These are phyloP conservation scores for Solanum hybrid DNA, from an alignment of 305 asterid genomes.

Conservation along the genomic window DNA sequence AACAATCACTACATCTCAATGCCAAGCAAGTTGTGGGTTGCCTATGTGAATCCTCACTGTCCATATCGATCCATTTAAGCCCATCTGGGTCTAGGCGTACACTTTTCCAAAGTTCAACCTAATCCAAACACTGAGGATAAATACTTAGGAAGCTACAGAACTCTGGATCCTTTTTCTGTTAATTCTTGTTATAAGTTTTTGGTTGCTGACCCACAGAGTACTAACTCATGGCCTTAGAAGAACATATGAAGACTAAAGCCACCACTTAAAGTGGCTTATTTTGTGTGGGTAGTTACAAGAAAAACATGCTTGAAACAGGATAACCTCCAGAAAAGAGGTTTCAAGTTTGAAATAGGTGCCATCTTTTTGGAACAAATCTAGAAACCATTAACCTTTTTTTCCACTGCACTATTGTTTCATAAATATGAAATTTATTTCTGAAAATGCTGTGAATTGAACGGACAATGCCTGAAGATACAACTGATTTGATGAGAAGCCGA, in stretches of 20 bases:
- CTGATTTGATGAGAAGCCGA: background rate
- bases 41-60: background rate
- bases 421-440: background rate
- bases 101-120: background rate
- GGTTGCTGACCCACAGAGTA: background rate
- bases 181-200: background rate
- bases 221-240: background rate
- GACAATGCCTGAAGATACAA: background rate
- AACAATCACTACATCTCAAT: too few species aligned
- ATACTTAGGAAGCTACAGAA: background rate
- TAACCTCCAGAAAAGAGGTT: background rate
- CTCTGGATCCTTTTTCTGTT: background rate
- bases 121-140: background rate
- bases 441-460: background rate
- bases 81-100: background rate
- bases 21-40: background rate
- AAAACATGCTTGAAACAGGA: background rate
- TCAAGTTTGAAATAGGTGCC: background rate
- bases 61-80: background rate
- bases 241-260: background rate
- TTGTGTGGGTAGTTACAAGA: background rate
- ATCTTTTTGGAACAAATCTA: background rate
- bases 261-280: background rate
- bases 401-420: background rate
- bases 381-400: background rate